Percentiles rank a stretch among this genome's conserved stretches.
Conservation (phyloP, 257 asterid genomes). For the Ballota nigra region DNA sequence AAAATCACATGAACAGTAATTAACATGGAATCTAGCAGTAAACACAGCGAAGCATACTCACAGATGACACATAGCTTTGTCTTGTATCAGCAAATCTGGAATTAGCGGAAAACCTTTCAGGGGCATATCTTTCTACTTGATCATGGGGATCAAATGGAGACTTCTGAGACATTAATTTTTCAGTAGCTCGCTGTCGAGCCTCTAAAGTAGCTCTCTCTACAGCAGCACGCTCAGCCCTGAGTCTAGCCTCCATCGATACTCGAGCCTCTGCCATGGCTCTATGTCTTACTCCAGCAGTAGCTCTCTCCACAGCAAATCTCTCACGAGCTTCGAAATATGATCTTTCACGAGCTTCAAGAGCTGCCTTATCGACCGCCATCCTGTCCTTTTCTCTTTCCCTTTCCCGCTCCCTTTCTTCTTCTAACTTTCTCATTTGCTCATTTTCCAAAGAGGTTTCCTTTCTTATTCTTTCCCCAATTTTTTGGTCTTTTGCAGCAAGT, state of each 20-base stretch:
- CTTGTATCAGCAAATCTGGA: conserved; percentile 50
- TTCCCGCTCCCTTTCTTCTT: conserved; percentile 89
- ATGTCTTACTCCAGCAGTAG: conserved; percentile 62
- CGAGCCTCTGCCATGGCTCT: conserved; percentile 58
- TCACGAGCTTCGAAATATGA: conserved; percentile 64
- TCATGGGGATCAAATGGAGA: conserved; percentile 35
- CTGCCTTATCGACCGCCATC: conserved; percentile 71
- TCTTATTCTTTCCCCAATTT: conserved; percentile 40
- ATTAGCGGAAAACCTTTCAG: conserved; percentile 55
- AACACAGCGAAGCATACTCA: conserved; percentile 48
- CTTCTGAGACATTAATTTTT: conserved; percentile 58
- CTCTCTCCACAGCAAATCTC: conserved; percentile 64
- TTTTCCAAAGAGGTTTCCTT: conserved; percentile 52
- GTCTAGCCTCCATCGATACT: conserved; percentile 60
- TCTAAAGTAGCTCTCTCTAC: conserved; percentile 86
- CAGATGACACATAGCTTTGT: conserved; percentile 55
- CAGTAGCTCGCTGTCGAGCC: conserved; percentile 81
- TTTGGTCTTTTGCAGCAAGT: conserved; percentile 34
- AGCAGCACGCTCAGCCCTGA: conserved; percentile 77
- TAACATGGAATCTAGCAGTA: conserved; percentile 20
- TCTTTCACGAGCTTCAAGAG: conserved; percentile 66
- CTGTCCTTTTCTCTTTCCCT: conserved; percentile 97
- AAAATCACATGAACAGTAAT: conserved; percentile 23
- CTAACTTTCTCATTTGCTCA: conserved; percentile 53
- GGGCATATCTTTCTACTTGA: conserved; percentile 45